Percentiles rank a stretch among this genome's conserved stretches.
phyloP scores from a whole-genome alignment of 2,329 filamentous ascomycete species.

The Phyllosticta ampelicida region DNA sequence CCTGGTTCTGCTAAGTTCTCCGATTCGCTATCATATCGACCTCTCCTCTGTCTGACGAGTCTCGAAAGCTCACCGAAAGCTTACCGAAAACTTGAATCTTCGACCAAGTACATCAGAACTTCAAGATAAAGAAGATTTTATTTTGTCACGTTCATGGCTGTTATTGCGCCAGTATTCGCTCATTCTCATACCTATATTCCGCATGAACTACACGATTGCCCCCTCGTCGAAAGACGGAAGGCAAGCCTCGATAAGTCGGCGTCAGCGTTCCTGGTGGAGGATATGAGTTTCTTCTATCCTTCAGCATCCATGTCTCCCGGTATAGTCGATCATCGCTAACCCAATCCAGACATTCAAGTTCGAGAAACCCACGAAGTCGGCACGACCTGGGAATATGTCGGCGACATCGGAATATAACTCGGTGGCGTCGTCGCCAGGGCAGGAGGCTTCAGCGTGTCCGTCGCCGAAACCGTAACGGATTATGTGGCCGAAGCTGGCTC shows the following conservation, averaged over 20 bases:
- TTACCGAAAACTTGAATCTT: no score
- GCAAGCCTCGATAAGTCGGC: not conserved
- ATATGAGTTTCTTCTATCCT: not conserved
- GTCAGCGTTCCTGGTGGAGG: not conserved
- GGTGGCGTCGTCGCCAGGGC: not conserved
- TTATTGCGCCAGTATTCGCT: no score
- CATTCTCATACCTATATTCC: no score
- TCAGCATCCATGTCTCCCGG: not conserved
- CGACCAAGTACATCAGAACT: no score
- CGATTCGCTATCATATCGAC: no score
- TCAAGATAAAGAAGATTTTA: no score
- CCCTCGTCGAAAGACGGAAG: not conserved
- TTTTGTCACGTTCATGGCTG: no score
- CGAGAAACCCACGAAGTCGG: not conserved
- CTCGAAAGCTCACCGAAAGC: no score
- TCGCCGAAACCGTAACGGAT: not conserved
- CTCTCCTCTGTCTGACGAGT: no score
- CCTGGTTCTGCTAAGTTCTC: no score
- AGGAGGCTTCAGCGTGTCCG: not conserved
- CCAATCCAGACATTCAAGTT: not conserved
- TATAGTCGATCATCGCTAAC: not conserved
- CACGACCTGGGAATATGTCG: not conserved
- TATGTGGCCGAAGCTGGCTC: not conserved
- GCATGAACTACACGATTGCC: not conserved
- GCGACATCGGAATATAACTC: not conserved